A percentile compares a stretch with the other conserved stretches of the same genome.
phyloP scores from a whole-genome alignment of 139 green algal species.

The Coelastrella sp. region DNA sequence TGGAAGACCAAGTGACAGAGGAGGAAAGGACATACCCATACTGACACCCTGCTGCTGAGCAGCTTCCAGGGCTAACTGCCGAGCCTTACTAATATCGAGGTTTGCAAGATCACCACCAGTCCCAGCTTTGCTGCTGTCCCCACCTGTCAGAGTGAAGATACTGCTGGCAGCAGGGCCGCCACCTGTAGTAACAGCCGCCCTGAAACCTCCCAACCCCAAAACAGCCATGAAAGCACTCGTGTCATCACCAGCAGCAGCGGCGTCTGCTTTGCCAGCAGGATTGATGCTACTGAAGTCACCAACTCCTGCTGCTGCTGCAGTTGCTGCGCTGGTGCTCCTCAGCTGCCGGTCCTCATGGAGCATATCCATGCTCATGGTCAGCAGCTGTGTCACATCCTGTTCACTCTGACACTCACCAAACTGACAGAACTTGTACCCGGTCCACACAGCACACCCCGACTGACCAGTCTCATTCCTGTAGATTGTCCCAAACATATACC shows the following conservation, averaged over 20 bases:
- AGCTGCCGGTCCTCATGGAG: slow-evolving; percentile 21
- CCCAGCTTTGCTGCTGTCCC: neutral
- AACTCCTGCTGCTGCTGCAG: neutral
- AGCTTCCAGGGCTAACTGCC: slow-evolving; percentile 5
- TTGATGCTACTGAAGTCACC: neutral
- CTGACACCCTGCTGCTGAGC: slow-evolving; percentile 25
- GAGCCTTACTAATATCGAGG: neutral
- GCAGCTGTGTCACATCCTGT: neutral
- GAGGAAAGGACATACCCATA: neutral
- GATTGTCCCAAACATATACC: slow-evolving; percentile 39
- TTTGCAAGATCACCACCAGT: slow-evolving; percentile 8
- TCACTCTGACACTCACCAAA: slow-evolving; percentile 12
- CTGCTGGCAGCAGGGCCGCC: neutral
- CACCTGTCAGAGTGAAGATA: neutral
- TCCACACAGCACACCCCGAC: slow-evolving; percentile 20
- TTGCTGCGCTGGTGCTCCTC: neutral
- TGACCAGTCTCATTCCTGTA: slow-evolving; percentile 11
- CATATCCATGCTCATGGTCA: slow-evolving; percentile 8
- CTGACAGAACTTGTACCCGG: slow-evolving; percentile 21
- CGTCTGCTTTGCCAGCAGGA: neutral
- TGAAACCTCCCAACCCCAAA: neutral
- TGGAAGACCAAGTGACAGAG: slow-evolving; percentile 16
- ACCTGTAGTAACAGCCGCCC: neutral
- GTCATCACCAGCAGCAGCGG: neutral
- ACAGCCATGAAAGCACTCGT: neutral